Evolutionary conservation across 805 yeast genomes (phyloP).

Genomic region (Wickerhamiella azyma): DNA sequence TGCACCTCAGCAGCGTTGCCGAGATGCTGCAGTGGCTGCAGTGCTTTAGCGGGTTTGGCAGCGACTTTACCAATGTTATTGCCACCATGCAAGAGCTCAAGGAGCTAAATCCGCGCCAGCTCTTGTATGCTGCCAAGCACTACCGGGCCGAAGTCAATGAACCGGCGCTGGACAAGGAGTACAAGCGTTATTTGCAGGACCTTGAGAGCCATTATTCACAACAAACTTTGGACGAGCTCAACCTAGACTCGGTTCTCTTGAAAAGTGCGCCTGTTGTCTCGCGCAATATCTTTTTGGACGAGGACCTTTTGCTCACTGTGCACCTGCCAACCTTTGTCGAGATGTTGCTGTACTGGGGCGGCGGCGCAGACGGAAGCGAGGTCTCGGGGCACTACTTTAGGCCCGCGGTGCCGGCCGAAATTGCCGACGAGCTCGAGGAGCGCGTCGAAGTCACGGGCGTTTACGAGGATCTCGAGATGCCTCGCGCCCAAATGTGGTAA

Average conservation of each 20-base stretch:
- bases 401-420: slow-evolving; percentile 15
- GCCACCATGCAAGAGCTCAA: slow-evolving; percentile 41
- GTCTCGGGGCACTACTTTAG: slow-evolving; percentile 17
- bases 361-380: slow-evolving; percentile 53
- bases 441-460: background rate
- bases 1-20: slow-evolving; percentile 56
- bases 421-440: slow-evolving; percentile 13
- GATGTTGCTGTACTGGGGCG: slow-evolving; percentile 60
- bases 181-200: slow-evolving; percentile 32
- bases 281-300: slow-evolving; percentile 24
- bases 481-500: background rate
- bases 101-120: slow-evolving; percentile 52
- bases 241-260: slow-evolving; percentile 8
- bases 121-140: slow-evolving; percentile 54
- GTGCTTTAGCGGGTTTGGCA: slow-evolving; percentile 57
- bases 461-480: slow-evolving; percentile 2
- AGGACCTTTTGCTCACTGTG: slow-evolving; percentile 31
- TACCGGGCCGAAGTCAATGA: slow-evolving; percentile 82
- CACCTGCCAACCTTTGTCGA: slow-evolving; percentile 64
- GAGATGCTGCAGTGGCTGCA: slow-evolving; percentile 86
- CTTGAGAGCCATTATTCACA: slow-evolving; percentile 22
- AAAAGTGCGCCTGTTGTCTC: slow-evolving; percentile 12
- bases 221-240: slow-evolving; percentile 7
- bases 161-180: slow-evolving; percentile 42
- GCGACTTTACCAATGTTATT: slow-evolving; percentile 30